phyloP scores from a whole-genome alignment of 2,329 filamentous ascomycete species.

The Grosmannia clavigera region DNA sequence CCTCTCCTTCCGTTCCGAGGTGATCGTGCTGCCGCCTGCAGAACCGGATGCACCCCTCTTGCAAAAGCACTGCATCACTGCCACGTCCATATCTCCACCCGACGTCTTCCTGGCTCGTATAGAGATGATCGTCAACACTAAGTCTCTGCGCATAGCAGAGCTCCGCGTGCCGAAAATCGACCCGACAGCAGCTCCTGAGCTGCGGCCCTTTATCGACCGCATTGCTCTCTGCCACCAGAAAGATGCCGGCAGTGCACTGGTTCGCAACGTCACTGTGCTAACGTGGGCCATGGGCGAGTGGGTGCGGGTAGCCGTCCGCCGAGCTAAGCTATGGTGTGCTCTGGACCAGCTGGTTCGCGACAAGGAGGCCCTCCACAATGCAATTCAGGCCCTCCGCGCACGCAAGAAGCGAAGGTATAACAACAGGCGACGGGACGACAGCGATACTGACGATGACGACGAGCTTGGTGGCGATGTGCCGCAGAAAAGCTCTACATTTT shows the following conservation, averaged over 20 bases:
- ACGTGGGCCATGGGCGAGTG: slow-evolving; percentile 60
- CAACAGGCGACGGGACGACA: slow-evolving; percentile 9
- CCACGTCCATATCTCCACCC: slow-evolving; percentile 30
- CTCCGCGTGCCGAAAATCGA: slow-evolving; percentile 45
- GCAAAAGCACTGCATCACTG: slow-evolving; percentile 44
- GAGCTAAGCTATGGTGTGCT: slow-evolving; percentile 50
- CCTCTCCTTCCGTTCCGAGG: slow-evolving; percentile 45
- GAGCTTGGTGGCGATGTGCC: slow-evolving; percentile 14
- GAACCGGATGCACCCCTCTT: slow-evolving; percentile 18
- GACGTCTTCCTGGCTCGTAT: slow-evolving; percentile 47
- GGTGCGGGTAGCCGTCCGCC: slow-evolving; percentile 45
- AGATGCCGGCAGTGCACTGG: slow-evolving; percentile 29
- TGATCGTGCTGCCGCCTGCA: slow-evolving; percentile 28
- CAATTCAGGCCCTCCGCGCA: slow-evolving; percentile 16
- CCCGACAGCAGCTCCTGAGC: slow-evolving; percentile 41
- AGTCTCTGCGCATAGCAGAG: slow-evolving; percentile 34
- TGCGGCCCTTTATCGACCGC: slow-evolving; percentile 38
- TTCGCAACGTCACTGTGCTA: slow-evolving; percentile 45
- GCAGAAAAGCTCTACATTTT: slow-evolving; percentile 11
- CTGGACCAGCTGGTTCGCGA: slow-evolving; percentile 35
- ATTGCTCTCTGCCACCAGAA: slow-evolving; percentile 20
- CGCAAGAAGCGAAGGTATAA: slow-evolving; percentile 11
- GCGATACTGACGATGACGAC: slow-evolving; percentile 8
- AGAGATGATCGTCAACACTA: slow-evolving; percentile 45
- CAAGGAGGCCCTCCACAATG: slow-evolving; percentile 19